Base-by-base conservation (phyloP, 2,329 filamentous ascomycete genomes). In the Epichloe baconii region DNA sequence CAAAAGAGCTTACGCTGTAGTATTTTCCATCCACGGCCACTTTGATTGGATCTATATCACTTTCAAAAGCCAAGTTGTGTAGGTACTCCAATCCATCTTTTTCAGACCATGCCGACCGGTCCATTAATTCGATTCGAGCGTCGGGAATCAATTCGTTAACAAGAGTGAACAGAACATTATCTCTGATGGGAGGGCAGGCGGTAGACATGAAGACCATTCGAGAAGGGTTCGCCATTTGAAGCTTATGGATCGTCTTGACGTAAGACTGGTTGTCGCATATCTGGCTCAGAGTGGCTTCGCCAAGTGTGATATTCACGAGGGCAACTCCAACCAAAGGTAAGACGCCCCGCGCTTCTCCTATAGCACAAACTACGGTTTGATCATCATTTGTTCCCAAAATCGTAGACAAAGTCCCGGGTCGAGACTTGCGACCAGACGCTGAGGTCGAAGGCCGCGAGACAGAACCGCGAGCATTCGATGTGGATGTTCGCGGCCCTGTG, bases 261-360 rank as follows among this genome's bases (percentile, higher is more conserved):
- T 95, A 97, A 36, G 89, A 94, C 64, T 95, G 89, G 52, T 84
- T 94, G 65, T 97, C 91, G 62, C 85, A 89, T 56, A 97, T 91
- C 61, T 96, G 88, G 62, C 88, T 94, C 40, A 97, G 75, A 31
- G 89, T 80, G 15, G 82, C 86, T 67, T 95, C 88, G 40, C 85
- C 86, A 2, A 87, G 90, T 42, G 87, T 83, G 3, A 94, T 74
- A 61, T 97, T 94, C 62, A 96, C 74, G 61, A 96, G 90, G 3
- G 88, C 87, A 41, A 95, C 73, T 1, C 91, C 90, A 2, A 97
- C 83, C 0, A 83, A 85, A 0, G 89, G 88, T 21, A 86, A 83
- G 4, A 95, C 79, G 5, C 88, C 88, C n/a, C 90, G 84, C 43
- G 87, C 88, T 64, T 96, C 89, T 59, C 82, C 87, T 47, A 96